phyloP scores from a whole-genome alignment of 805 yeast species.

The Yarrowia sp. region DNA sequence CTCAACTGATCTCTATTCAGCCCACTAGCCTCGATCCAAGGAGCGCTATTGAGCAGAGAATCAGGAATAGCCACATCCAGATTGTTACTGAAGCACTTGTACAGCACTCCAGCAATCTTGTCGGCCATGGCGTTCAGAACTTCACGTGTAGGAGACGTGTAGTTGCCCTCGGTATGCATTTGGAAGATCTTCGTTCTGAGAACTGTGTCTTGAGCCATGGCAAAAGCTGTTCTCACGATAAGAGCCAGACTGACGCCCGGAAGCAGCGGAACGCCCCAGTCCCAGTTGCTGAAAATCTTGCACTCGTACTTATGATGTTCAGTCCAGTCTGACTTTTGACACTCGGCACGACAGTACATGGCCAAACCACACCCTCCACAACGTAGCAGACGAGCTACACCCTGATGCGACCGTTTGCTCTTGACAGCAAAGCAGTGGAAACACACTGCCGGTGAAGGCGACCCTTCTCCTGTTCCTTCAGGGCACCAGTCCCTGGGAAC shows the following conservation, averaged over 20 bases:
- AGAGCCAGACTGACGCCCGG: constrained; percentile 32
- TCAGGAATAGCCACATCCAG: constrained; percentile 10
- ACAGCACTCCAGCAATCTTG: constrained; percentile 4
- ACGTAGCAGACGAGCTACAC: constrained; percentile 24
- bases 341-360: constrained; percentile 34
- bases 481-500: constrained; percentile 34
- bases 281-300: constrained; percentile 27
- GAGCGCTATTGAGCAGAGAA: constrained; percentile 19
- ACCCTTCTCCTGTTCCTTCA: constrained; percentile 29
- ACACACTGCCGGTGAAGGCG: constrained; percentile 28
- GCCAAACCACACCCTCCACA: constrained; percentile 39
- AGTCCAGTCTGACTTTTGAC: constrained; percentile 33
- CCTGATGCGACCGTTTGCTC: constrained; percentile 35
- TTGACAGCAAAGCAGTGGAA: constrained; percentile 35
- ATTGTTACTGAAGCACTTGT: neutral
- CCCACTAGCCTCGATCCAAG: constrained; percentile 23
- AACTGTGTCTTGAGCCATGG: constrained; percentile 29
- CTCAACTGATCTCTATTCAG: constrained; percentile 12
- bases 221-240: constrained; percentile 23
- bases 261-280: constrained; percentile 7
- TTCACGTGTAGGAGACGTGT: constrained; percentile 23
- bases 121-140: constrained; percentile 5
- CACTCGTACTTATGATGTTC: constrained; percentile 35
- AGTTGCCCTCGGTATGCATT: constrained; percentile 34
- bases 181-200: constrained; percentile 10